These are phyloP conservation scores for Triangularia setosa DNA, from an alignment of 2,329 filamentous ascomycete genomes.

Conservation along the genomic window DNA sequence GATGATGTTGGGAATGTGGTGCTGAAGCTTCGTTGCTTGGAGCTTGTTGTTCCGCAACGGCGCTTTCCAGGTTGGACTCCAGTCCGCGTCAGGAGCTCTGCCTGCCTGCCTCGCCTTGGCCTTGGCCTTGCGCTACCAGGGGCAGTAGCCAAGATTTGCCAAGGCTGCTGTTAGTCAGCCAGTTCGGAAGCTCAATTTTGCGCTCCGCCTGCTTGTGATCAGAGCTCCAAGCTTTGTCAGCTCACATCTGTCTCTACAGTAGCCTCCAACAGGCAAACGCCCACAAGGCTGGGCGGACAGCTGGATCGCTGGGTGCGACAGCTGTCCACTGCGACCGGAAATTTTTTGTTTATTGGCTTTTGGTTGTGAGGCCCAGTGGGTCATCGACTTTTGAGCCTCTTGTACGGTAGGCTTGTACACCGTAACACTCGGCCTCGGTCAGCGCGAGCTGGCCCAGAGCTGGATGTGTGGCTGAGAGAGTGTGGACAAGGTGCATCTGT, in stretches of 20 bases:
- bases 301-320: neutral
- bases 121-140: neutral
- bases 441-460: neutral
- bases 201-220: neutral
- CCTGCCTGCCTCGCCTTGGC: conserved; percentile 19
- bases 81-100: conserved; percentile 30
- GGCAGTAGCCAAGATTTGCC: neutral
- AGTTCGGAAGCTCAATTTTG: conserved; percentile 12
- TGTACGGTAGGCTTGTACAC: conserved; percentile 11
- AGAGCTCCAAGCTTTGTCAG: neutral
- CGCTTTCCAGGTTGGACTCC: neutral
- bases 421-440: conserved; percentile 23
- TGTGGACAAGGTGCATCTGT: neutral
- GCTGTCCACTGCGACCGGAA: neutral
- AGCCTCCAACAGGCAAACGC: too few relatives aligned
- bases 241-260: neutral
- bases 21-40: conserved; percentile 7
- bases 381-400: neutral
- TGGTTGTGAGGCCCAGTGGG: neutral
- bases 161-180: neutral
- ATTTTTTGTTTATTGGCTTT: neutral
- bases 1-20: conserved; percentile 8
- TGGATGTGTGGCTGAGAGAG: neutral
- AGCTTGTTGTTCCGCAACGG: conserved; percentile 3
- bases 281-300: neutral